These are phyloP conservation scores for Trichoderma parareesei DNA, from an alignment of 495 filamentous ascomycete species.

Conservation along the genomic window DNA sequence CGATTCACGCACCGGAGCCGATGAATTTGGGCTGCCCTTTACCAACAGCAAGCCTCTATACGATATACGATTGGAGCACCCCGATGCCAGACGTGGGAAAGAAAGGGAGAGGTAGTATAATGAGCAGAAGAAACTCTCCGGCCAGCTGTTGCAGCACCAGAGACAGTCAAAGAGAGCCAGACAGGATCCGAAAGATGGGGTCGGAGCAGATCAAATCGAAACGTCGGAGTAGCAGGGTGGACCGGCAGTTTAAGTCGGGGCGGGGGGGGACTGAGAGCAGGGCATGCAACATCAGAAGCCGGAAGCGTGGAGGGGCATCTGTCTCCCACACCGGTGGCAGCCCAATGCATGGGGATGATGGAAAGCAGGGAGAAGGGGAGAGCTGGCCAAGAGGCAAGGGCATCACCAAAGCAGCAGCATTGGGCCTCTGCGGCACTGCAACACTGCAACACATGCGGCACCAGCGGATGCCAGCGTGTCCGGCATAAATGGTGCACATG, in stretches of 20 bases:
- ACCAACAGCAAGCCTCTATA: not conserved
- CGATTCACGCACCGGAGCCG: not conserved
- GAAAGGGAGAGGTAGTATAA: no score
- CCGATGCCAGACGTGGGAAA: not conserved
- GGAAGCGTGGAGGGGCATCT: constrained; percentile 11
- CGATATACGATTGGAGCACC: not conserved
- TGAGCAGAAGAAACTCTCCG: not conserved
- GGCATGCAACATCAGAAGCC: constrained; percentile 4
- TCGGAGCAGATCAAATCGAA: constrained; percentile 8
- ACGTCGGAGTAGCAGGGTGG: constrained; percentile 8
- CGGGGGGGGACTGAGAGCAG: not conserved
- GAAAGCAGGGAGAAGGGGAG: constrained; percentile 16
- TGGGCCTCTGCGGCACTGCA: not conserved
- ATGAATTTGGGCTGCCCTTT: not conserved
- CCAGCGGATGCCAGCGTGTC: not conserved
- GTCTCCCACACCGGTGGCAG: constrained; percentile 19
- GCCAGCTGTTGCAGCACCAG: not conserved
- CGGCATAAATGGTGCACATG: not conserved
- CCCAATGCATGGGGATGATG: constrained; percentile 15
- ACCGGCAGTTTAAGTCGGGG: constrained; percentile 6
- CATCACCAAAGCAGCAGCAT: not conserved
- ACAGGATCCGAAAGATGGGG: constrained; percentile 2
- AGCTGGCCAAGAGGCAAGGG: not conserved
- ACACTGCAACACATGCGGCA: not conserved
- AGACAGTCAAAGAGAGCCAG: not conserved